phyloP scores from a whole-genome alignment of 1,139 yeast genomes.

The Scheffersomyces cryptocercus region DNA sequence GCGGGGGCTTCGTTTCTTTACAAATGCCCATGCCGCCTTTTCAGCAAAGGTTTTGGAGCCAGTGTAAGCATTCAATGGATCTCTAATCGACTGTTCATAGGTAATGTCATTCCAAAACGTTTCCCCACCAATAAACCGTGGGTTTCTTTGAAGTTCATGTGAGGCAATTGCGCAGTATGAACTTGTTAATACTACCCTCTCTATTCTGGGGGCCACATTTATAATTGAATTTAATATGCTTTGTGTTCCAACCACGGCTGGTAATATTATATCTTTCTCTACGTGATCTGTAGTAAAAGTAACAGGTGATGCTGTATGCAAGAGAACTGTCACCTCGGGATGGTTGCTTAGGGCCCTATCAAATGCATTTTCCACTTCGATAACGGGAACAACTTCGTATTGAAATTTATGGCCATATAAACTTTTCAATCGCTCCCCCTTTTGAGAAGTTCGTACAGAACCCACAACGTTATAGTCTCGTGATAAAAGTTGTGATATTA shows the following conservation, averaged over 20 bases:
- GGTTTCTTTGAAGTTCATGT: slow-evolving; percentile 36
- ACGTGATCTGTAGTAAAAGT: slow-evolving; percentile 33
- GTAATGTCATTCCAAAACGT: slow-evolving; percentile 39
- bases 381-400: slow-evolving; percentile 30
- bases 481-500: slow-evolving; percentile 23
- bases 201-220: slow-evolving; percentile 24
- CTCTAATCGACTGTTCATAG: slow-evolving; percentile 37
- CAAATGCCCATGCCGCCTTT: slow-evolving; percentile 14
- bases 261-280: slow-evolving; percentile 40
- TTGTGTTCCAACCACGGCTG: slow-evolving; percentile 42
- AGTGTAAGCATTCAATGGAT: slow-evolving; percentile 28
- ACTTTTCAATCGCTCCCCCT: slow-evolving; percentile 31
- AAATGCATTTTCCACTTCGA: slow-evolving; percentile 31
- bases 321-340: slow-evolving; percentile 22
- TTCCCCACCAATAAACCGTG: slow-evolving; percentile 33
- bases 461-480: slow-evolving; percentile 37
- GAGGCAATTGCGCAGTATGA: slow-evolving; percentile 38
- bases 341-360: slow-evolving; percentile 29
- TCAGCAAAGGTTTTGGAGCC: slow-evolving; percentile 13
- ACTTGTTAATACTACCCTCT: slow-evolving; percentile 41
- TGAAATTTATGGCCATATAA: slow-evolving; percentile 21
- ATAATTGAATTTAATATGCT: slow-evolving; percentile 32
- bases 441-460: slow-evolving; percentile 34
- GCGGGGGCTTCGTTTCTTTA: slow-evolving; percentile 1
- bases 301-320: slow-evolving; percentile 26